Percentiles rank a stretch among this genome's conserved stretches.
Evolutionary conservation across 2,329 filamentous ascomycete species (phyloP).

Genomic region (Penicillium janthinellum): DNA sequence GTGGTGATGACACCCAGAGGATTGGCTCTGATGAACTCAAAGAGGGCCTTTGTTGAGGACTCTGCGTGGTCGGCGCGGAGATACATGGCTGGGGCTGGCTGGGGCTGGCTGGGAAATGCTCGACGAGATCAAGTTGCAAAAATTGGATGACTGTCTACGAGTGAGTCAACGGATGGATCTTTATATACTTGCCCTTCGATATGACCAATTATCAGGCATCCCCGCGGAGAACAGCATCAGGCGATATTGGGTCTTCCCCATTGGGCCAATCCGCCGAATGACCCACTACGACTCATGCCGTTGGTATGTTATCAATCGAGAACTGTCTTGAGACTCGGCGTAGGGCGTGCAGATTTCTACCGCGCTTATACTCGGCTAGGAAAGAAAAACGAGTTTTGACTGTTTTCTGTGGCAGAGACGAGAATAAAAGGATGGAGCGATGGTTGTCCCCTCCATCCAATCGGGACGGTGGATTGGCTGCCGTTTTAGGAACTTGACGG

Average conservation of each 20-base stretch:
- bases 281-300: background rate
- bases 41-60: slow-evolving; percentile 51
- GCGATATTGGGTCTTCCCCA: background rate
- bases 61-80: slow-evolving; percentile 59
- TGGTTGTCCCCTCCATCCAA: background rate
- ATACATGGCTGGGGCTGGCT: slow-evolving; percentile 54
- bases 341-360: background rate
- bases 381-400: background rate
- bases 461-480: background rate
- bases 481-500: slow-evolving; percentile 26
- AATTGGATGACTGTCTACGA: background rate
- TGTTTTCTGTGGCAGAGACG: background rate
- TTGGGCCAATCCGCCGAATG: background rate
- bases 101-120: background rate
- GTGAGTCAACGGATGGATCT: slow-evolving; percentile 1
- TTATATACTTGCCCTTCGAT: background rate
- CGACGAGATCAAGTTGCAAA: background rate
- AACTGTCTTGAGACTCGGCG: background rate
- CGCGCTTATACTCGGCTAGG: background rate
- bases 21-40: slow-evolving; percentile 60
- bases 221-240: background rate
- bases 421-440: background rate
- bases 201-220: background rate
- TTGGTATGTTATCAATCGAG: background rate
- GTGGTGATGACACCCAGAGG: slow-evolving; percentile 66